A percentile compares a stretch with the other conserved stretches of the same genome.
These are phyloP conservation scores for Rhinocladiella mackenziei DNA, from an alignment of 2,329 filamentous ascomycete species.

Conservation along the genomic window DNA sequence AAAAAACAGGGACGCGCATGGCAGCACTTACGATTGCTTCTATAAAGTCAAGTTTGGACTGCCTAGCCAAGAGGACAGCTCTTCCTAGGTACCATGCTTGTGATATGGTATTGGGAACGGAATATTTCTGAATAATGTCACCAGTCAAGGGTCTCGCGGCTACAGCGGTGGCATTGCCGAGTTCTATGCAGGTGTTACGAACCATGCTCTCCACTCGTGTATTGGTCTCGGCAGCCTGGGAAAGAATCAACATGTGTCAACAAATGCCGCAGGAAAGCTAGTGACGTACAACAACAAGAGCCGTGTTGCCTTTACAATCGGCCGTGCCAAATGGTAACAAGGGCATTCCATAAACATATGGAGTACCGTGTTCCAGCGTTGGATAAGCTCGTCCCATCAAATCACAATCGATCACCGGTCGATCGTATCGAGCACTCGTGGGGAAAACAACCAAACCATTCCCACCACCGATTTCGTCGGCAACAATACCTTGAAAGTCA, in stretches of 20 bases:
- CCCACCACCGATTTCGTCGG: constrained; percentile 62
- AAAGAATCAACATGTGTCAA: too few species aligned
- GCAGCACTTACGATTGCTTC: constrained; percentile 40
- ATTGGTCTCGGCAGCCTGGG: constrained; percentile 32
- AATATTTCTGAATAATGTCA: constrained; percentile 36
- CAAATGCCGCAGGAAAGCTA: too few species aligned
- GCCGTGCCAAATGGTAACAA: constrained; percentile 46
- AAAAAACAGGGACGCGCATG: background rate
- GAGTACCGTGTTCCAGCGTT: constrained; percentile 17
- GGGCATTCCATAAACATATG: constrained; percentile 20
- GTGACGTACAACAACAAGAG: too few species aligned
- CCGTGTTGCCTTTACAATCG: too few species aligned
- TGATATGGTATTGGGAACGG: constrained; percentile 42
- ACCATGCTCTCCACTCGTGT: constrained; percentile 46
- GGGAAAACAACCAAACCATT: constrained; percentile 60
- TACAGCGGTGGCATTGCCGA: constrained; percentile 49
- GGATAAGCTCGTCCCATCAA: constrained; percentile 38
- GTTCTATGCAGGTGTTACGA: constrained; percentile 51
- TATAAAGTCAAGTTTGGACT: constrained; percentile 36
- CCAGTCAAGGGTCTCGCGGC: constrained; percentile 41
- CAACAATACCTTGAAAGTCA: constrained; percentile 55
- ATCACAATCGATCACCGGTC: constrained; percentile 44
- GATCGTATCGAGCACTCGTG: constrained; percentile 43
- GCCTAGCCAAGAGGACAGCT: constrained; percentile 43
- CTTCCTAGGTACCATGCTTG: constrained; percentile 55